Conservation (phyloP, 441 rosid genomes). For the Kokia cookei region DNA sequence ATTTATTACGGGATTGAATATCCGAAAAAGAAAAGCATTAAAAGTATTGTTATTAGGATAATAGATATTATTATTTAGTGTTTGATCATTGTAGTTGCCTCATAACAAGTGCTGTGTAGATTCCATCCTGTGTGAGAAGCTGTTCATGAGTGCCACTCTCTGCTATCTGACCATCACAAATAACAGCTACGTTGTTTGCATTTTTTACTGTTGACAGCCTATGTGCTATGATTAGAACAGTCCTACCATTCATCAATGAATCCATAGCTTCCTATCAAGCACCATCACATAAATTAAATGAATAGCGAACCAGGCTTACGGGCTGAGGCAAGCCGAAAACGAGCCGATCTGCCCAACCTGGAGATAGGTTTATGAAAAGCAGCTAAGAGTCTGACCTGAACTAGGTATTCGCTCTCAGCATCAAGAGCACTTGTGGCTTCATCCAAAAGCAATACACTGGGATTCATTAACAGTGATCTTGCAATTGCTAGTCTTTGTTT, state of each 20-base stretch:
- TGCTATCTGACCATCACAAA: constrained; percentile 12
- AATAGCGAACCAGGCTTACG: neutral
- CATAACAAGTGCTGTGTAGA: constrained; percentile 13
- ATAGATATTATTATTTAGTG: neutral
- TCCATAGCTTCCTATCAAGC: constrained; percentile 11
- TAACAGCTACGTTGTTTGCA: neutral
- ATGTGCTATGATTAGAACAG: constrained; percentile 13
- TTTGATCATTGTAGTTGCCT: neutral
- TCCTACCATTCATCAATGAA: constrained; percentile 14
- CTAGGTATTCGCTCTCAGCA: constrained; percentile 92
- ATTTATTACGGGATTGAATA: neutral
- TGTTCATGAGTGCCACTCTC: constrained; percentile 9
- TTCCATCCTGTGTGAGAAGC: constrained; percentile 3
- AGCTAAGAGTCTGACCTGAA: constrained; percentile 43
- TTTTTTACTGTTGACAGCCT: constrained; percentile 11
- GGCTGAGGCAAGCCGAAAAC: neutral
- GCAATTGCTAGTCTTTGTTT: constrained; percentile 93
- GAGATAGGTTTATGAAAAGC: neutral
- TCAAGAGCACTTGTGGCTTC: constrained; percentile 98
- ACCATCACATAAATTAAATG: neutral
- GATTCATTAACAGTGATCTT: constrained; percentile 85
- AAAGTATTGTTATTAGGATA: neutral
- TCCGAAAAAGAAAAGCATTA: neutral
- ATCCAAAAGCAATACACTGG: constrained; percentile 71
- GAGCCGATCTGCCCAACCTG: neutral